Base-by-base conservation (phyloP, 257 asterid genomes). In the Primulina huaijiensis region DNA sequence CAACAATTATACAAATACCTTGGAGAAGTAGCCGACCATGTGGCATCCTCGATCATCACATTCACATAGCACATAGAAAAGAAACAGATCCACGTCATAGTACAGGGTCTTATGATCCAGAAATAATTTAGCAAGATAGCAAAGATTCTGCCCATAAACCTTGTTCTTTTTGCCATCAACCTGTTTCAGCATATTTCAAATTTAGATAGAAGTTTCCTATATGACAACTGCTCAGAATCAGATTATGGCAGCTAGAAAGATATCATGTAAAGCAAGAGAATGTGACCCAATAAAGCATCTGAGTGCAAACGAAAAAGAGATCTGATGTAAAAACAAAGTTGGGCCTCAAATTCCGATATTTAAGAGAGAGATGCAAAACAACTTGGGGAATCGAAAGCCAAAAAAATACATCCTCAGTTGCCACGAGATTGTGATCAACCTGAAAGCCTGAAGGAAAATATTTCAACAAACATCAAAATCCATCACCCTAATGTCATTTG, bases 1-100 rank as follows among this genome's bases (percentile, higher is more conserved):
- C 58, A 33, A 33, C 27, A 52, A 37, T 38, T 57, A 43, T 40
- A 57, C 23, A 14, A 8, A 50, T 86, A 90, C 99, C 97, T 93
- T 93, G 21, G 99, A 93, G 75, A 93, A 93, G 80, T 93, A 93
- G 73, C 99, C 99, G 27, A 93, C 99, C 96, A 90, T 93, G 86
- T 93, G 99, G 84, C 97, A 93, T 70, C 99, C 97, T 77, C 96
- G 87, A 76, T 93, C 97, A 73, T 93, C 99, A 70, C 97, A 89
- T 85, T 93, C 97, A 76, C 99, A 93, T 30, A 90, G 78, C 68
- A 90, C 86, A 30, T 93, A 93, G 76, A 93, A 93, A 64, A 93
- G 84, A 76, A 93, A 90, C 67, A 93, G 78, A 76, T 89, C 96
- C 7, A 93, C 97, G 38, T 90, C 96, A 68, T 89, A 90, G 79